These are phyloP conservation scores for Suhomyces sp. DNA, from an alignment of 805 yeast species.

Conservation along the genomic window DNA sequence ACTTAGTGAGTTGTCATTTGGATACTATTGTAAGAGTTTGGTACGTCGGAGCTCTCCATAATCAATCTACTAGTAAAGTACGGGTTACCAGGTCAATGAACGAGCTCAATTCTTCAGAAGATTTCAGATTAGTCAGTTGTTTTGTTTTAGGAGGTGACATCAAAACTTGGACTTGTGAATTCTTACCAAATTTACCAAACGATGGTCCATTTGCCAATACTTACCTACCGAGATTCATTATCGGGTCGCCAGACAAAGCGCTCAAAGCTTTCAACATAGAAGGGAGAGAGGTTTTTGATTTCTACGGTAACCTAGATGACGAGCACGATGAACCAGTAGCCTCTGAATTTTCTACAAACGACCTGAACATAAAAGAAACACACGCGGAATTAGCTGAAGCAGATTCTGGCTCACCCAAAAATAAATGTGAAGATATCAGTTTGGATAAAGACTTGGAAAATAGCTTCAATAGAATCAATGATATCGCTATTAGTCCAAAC, in stretches of 20 bases:
- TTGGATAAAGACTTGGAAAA: conserved; percentile 14
- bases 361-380: too few species aligned
- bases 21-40: conserved; percentile 72
- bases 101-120: conserved; percentile 8
- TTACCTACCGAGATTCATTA: conserved; percentile 48
- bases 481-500: conserved; percentile 64
- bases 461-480: conserved; percentile 56
- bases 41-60: conserved; percentile 46
- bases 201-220: conserved; percentile 8
- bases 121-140: conserved; percentile 29
- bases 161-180: conserved; percentile 56
- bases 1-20: conserved; percentile 67
- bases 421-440: conserved; percentile 3
- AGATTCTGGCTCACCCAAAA: conserved; percentile 1
- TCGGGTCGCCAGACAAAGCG: conserved; percentile 76
- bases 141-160: conserved; percentile 41
- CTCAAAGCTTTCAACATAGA: conserved; percentile 39
- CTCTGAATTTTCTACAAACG: neutral
- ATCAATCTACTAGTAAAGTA: conserved; percentile 12
- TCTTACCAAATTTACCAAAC: conserved; percentile 46
- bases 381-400: conserved; percentile 6
- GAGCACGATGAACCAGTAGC: conserved; percentile 9
- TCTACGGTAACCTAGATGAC: conserved; percentile 37
- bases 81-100: conserved; percentile 29
- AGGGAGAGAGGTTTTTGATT: conserved; percentile 43